A percentile compares a stretch with the other conserved stretches of the same genome.
Evolutionary conservation across 2,329 filamentous ascomycete species (phyloP).

Genomic region (Epichloe sibirici): DNA sequence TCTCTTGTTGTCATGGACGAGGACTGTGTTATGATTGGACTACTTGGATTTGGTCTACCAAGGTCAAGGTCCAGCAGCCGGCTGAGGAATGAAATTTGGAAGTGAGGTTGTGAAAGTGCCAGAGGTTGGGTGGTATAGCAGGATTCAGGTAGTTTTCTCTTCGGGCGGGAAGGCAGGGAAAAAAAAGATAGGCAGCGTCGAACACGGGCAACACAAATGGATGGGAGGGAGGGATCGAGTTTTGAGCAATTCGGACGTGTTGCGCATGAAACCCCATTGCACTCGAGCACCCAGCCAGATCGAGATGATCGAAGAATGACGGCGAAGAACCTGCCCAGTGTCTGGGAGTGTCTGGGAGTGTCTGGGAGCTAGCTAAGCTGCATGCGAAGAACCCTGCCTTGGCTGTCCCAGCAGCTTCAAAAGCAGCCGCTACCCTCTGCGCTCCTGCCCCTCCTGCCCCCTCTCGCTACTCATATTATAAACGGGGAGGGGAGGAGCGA

Average conservation of each 20-base stretch:
- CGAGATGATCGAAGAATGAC: slow-evolving; percentile 22
- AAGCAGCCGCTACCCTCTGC: neutral
- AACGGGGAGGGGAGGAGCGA: no score
- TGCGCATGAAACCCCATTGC: slow-evolving; percentile 18
- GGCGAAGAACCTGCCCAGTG: neutral
- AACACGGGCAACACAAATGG: neutral
- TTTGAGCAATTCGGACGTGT: slow-evolving; percentile 17
- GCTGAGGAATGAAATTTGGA: no score
- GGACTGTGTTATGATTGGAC: no score
- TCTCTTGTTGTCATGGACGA: neutral
- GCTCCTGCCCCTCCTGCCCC: neutral
- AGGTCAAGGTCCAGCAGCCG: no score
- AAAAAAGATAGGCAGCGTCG: no score
- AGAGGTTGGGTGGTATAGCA: no score
- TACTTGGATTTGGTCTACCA: no score
- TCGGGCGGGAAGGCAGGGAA: no score
- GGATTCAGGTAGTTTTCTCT: no score
- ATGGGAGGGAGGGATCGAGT: slow-evolving; percentile 16
- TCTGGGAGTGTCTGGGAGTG: no score
- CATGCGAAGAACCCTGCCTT: slow-evolving; percentile 7
- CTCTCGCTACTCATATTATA: neutral
- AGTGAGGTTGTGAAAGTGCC: no score
- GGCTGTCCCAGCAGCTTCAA: slow-evolving; percentile 3
- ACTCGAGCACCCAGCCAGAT: slow-evolving; percentile 10
- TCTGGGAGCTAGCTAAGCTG: slow-evolving; percentile 5